Conservation (phyloP, 306 rosid genomes). For the Begonia masoniana region DNA sequence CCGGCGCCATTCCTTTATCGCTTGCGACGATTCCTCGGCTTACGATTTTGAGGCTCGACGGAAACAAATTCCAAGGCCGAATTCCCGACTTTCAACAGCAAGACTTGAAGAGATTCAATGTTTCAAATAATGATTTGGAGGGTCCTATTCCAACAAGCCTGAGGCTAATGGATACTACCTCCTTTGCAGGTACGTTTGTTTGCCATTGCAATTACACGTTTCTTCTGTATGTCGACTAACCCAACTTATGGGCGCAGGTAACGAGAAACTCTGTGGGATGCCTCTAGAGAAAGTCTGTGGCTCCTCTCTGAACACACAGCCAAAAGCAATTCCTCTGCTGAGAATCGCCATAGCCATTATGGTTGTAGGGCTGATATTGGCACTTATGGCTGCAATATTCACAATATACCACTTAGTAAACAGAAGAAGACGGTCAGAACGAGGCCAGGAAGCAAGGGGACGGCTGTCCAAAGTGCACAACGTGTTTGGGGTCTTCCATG, state of each 20-base stretch:
- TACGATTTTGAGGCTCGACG: constrained; percentile 34
- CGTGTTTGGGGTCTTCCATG: background rate
- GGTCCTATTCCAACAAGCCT: constrained; percentile 64
- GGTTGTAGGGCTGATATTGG: constrained; percentile 15
- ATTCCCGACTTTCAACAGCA: constrained; percentile 38
- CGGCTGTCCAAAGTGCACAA: too few relatives aligned
- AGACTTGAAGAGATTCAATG: constrained; percentile 25
- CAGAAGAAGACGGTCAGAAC: background rate
- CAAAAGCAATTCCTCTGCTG: constrained; percentile 3
- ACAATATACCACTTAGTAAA: constrained; percentile 17
- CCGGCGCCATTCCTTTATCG: constrained; percentile 65
- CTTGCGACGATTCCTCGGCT: constrained; percentile 40
- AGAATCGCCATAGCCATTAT: constrained; percentile 23
- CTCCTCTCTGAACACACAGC: background rate
- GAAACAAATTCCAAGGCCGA: constrained; percentile 63
- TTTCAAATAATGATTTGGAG: constrained; percentile 49
- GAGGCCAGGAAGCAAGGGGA: background rate
- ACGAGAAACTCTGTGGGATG: constrained; percentile 43
- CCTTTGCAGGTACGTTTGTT: constrained; percentile 35
- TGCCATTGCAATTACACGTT: too few relatives aligned
- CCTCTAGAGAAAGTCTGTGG: constrained; percentile 25
- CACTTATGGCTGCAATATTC: constrained; percentile 19
- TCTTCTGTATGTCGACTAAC: background rate
- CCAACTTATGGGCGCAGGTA: constrained; percentile 22
- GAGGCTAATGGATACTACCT: constrained; percentile 15